phyloP scores from a whole-genome alignment of 768 basidiomycete species.

The Phanerochaete carnosa region DNA sequence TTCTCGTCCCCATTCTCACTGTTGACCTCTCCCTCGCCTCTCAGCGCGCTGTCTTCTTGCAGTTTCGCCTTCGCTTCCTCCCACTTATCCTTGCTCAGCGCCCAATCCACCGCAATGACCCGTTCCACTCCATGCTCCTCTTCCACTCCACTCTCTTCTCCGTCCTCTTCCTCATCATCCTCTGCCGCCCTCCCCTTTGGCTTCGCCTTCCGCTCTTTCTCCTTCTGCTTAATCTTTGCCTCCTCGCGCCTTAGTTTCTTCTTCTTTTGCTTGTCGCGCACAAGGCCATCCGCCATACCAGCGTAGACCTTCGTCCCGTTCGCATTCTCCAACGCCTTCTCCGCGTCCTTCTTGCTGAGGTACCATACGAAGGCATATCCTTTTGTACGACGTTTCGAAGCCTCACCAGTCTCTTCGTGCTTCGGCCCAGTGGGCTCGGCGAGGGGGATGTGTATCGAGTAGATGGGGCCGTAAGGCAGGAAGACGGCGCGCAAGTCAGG shows the following conservation, averaged over 20 bases:
- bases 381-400: slow-evolving; percentile 39
- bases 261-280: slow-evolving; percentile 63
- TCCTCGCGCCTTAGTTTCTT: slow-evolving; percentile 57
- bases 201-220: slow-evolving; percentile 29
- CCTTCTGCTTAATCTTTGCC: slow-evolving; percentile 44
- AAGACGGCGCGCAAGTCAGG: slow-evolving; percentile 85
- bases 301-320: slow-evolving; percentile 72
- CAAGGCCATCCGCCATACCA: slow-evolving; percentile 55
- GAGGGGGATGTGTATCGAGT: slow-evolving; percentile 78
- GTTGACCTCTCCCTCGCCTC: slow-evolving; percentile 31
- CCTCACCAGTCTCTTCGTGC: slow-evolving; percentile 21
- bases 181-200: slow-evolving; percentile 22
- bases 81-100: slow-evolving; percentile 91
- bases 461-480: slow-evolving; percentile 82
- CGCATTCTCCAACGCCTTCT: slow-evolving; percentile 72
- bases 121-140: slow-evolving; percentile 43
- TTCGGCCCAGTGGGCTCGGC: slow-evolving; percentile 28
- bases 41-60: slow-evolving; percentile 26
- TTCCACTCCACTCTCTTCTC: slow-evolving; percentile 33
- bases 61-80: slow-evolving; percentile 69
- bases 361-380: slow-evolving; percentile 98
- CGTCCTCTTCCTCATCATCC: slow-evolving; percentile 29
- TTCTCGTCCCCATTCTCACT: slow-evolving; percentile 30
- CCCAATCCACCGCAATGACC: slow-evolving; percentile 93
- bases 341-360: slow-evolving; percentile 80